These are phyloP conservation scores for Brassica carinata DNA, from an alignment of 345 rosid species.

Conservation along the genomic window DNA sequence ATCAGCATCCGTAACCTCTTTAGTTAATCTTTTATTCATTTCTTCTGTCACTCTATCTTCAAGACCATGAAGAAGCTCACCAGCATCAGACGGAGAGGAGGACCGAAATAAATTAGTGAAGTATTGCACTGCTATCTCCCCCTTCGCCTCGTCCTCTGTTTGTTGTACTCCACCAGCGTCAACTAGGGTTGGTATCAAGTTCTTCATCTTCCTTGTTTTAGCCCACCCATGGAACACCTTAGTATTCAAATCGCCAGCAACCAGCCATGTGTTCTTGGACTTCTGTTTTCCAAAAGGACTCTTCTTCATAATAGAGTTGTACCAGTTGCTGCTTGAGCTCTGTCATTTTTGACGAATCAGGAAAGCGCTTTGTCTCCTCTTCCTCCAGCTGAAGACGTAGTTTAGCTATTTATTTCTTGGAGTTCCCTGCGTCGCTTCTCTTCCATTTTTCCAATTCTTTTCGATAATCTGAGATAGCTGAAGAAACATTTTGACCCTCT, in stretches of 20 bases:
- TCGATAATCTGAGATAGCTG: too few species aligned
- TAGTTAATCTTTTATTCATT: not conserved
- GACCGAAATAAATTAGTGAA: not conserved
- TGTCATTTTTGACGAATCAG: too few species aligned
- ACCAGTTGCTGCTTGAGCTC: too few species aligned
- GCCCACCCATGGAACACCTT: not conserved
- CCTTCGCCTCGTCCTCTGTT: not conserved
- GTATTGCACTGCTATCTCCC: not conserved
- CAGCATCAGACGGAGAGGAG: not conserved
- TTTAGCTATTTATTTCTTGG: too few species aligned
- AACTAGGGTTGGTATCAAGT: not conserved
- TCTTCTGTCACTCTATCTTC: not conserved
- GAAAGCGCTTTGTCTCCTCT: not conserved
- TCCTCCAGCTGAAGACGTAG: not conserved
- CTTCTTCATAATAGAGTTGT: not conserved
- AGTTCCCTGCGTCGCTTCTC: too few species aligned
- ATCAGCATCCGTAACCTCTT: not conserved
- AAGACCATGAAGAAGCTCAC: not conserved
- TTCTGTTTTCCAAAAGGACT: not conserved
- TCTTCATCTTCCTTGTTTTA: not conserved
- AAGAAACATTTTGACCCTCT: too few species aligned
- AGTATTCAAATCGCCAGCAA: not conserved
- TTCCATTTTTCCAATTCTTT: too few species aligned
- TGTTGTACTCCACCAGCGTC: not conserved
- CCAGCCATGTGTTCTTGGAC: not conserved